Evolutionary conservation across 805 yeast genomes (phyloP).

Genomic region (Saccharomycopsis sp.): DNA sequence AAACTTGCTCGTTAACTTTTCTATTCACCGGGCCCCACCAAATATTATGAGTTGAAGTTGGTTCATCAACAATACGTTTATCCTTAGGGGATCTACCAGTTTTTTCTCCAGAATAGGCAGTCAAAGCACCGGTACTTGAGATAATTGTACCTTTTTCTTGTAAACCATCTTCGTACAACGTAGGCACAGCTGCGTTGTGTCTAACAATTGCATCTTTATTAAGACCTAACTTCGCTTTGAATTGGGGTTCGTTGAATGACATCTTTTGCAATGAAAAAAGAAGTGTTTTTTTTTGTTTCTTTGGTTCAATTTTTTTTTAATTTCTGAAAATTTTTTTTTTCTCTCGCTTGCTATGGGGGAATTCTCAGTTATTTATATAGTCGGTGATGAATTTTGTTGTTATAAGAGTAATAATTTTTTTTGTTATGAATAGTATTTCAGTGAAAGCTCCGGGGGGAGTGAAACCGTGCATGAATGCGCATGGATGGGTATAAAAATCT

Average conservation of each 20-base stretch:
- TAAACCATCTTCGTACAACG: conserved; percentile 90
- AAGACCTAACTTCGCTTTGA: conserved; percentile 37
- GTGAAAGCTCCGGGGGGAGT: no score
- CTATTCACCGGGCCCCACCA: conserved; percentile 99
- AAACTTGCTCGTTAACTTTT: conserved; percentile 87
- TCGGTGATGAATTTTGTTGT: no score
- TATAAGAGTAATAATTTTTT: no score
- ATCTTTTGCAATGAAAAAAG: no score
- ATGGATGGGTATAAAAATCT: not conserved
- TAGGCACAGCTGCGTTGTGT: conserved; percentile 91
- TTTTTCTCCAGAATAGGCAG: conserved; percentile 92
- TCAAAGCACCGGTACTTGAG: conserved; percentile 87
- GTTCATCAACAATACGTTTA: conserved; percentile 95
- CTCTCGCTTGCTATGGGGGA: no score
- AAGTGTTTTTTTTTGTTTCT: no score
- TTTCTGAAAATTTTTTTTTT: no score
- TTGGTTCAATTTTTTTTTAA: no score
- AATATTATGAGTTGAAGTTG: conserved; percentile 69
- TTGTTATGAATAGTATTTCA: no score
- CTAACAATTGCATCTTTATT: conserved; percentile 60
- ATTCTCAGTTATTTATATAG: no score
- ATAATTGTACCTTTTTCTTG: conserved; percentile 86
- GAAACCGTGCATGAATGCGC: conserved; percentile 1
- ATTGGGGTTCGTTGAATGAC: conserved; percentile 25
- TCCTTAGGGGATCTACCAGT: conserved; percentile 99